Evolutionary conservation across 2,329 filamentous ascomycete species (phyloP).

Genomic region (Pestalotiopsis sp.): DNA sequence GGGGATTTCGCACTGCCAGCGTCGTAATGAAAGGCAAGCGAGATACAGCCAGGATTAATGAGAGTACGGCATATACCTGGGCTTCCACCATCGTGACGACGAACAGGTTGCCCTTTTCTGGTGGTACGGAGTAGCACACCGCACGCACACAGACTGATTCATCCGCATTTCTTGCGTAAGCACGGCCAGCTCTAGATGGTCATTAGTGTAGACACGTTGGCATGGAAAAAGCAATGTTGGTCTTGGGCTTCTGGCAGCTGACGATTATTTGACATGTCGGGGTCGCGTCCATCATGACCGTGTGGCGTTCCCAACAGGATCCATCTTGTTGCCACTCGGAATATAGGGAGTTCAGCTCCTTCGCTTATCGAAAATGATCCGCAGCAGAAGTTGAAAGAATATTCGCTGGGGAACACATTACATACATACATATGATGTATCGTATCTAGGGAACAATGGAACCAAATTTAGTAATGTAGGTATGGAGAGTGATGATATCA

Average conservation of each 20-base stretch:
- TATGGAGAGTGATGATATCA: too few species aligned
- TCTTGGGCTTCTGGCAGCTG: not conserved
- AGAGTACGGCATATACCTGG: not conserved
- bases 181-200: not conserved
- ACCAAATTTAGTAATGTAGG: not conserved
- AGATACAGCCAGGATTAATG: not conserved
- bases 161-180: not conserved
- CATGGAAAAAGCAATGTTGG: not conserved
- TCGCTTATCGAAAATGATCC: not conserved
- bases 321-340: not conserved
- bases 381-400: not conserved
- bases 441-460: not conserved
- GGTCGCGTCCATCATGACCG: not conserved
- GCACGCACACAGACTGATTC: not conserved
- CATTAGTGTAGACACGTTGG: not conserved
- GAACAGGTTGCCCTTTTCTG: constrained; percentile 2
- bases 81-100: not conserved
- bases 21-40: not conserved
- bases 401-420: not conserved
- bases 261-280: not conserved
- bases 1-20: not conserved
- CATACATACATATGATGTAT: not conserved
- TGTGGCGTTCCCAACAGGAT: not conserved
- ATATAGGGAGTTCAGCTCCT: not conserved
- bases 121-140: not conserved